phyloP scores from a whole-genome alignment of 345 rosid species.

The Pelargonium nanum region DNA sequence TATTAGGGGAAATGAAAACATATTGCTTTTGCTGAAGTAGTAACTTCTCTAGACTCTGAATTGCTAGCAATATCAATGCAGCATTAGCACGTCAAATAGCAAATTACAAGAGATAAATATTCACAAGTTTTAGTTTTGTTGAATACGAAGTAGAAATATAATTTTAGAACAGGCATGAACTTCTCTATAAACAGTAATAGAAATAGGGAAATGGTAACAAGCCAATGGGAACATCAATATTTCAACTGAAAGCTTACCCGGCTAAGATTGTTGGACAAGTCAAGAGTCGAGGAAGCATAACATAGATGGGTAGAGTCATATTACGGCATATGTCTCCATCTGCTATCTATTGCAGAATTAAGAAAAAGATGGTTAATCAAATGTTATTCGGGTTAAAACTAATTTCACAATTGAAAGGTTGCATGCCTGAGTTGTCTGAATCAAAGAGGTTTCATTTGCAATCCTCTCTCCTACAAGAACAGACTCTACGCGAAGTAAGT shows the following conservation, averaged over 20 bases:
- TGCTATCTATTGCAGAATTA: conserved; percentile 43
- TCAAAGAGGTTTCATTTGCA: conserved; percentile 74
- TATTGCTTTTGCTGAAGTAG: no score
- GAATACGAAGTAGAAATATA: neutral
- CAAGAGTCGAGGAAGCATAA: conserved; percentile 76
- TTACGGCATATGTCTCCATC: conserved; percentile 80
- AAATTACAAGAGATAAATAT: neutral
- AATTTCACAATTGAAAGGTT: conserved; percentile 2
- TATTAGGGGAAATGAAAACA: no score
- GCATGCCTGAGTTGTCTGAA: conserved; percentile 78
- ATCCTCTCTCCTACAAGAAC: conserved; percentile 70
- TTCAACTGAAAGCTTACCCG: conserved; percentile 40
- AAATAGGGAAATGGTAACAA: neutral
- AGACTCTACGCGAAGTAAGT: conserved; percentile 63
- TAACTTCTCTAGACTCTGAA: no score
- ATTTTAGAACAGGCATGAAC: neutral
- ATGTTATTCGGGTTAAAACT: neutral
- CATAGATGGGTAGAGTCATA: conserved; percentile 61
- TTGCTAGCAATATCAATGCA: no score
- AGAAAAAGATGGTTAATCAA: conserved; percentile 4
- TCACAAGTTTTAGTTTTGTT: neutral
- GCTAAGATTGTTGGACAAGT: conserved; percentile 81
- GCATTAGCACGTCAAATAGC: no score
- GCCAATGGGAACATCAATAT: neutral
- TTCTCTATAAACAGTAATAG: neutral